Percentiles rank a stretch among this genome's conserved stretches.
Evolutionary conservation across 192 early-diverging fungal species (phyloP).

Genomic region (Entophlyctis luteolus): DNA sequence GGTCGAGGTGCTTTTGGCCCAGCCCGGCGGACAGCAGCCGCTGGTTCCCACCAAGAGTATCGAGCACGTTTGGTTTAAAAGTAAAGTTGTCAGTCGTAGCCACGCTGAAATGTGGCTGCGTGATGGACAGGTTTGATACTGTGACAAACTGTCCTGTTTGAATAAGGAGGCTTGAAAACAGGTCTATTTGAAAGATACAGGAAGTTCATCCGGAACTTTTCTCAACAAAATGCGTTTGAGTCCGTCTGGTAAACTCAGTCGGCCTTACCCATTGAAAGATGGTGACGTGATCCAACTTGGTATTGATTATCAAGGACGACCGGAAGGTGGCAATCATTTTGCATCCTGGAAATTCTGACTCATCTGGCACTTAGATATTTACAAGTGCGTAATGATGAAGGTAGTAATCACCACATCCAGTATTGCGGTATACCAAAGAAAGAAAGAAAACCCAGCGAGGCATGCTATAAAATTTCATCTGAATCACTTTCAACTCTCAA

Average conservation of each 20-base stretch:
- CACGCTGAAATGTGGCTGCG: constrained; percentile 82
- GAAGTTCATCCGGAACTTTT: constrained; percentile 83
- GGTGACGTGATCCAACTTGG: constrained; percentile 91
- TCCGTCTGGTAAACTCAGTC: constrained; percentile 71
- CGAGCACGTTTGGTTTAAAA: constrained; percentile 32
- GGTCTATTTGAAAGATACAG: constrained; percentile 87
- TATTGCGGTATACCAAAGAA: constrained; percentile 21
- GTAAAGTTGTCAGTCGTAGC: constrained; percentile 82
- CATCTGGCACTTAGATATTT: constrained; percentile 63
- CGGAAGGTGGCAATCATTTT: constrained; percentile 51
- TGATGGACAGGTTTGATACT: constrained; percentile 36
- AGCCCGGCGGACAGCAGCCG: constrained; percentile 24
- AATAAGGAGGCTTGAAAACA: constrained; percentile 20
- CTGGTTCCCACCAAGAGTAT: constrained; percentile 24
- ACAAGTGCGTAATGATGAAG: constrained; percentile 87
- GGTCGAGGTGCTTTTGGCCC: constrained; percentile 20
- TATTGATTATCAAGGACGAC: constrained; percentile 89
- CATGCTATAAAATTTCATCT: neutral
- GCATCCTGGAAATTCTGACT: neutral
- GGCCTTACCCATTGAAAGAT: constrained; percentile 59
- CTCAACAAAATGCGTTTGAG: constrained; percentile 82
- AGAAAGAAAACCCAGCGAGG: constrained; percentile 30
- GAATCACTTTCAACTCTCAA: neutral
- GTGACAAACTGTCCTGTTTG: neutral
- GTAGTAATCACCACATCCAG: constrained; percentile 37